These are phyloP conservation scores for Boletus subcaerulescens DNA, from an alignment of 768 basidiomycete genomes.

Conservation along the genomic window DNA sequence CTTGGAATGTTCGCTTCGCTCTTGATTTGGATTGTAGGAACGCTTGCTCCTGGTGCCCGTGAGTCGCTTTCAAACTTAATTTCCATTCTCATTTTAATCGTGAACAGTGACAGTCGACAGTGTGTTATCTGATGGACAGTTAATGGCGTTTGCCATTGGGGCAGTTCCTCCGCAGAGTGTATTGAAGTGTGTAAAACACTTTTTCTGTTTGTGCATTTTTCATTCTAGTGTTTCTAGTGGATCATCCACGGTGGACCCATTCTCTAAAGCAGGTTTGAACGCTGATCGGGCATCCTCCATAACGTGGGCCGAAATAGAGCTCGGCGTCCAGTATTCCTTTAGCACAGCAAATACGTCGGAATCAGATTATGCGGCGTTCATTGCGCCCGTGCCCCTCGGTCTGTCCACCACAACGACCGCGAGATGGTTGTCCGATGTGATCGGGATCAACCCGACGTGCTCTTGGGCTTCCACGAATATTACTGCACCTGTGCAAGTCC, in stretches of 20 bases:
- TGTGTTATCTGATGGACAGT: slow-evolving; percentile 19
- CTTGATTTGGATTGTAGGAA: slow-evolving; percentile 17
- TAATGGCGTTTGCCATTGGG: slow-evolving; percentile 25
- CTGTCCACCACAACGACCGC: slow-evolving; percentile 17
- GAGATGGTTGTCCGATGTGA: slow-evolving; percentile 30
- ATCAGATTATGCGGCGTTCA: slow-evolving; percentile 14
- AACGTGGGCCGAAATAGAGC: slow-evolving; percentile 25
- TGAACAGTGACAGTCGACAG: slow-evolving; percentile 20
- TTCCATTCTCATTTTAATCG: not conserved
- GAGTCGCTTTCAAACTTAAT: not conserved
- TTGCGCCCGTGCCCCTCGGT: slow-evolving; percentile 20
- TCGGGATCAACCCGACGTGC: slow-evolving; percentile 25
- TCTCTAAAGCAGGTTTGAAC: slow-evolving; percentile 5
- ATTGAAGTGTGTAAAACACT: slow-evolving; percentile 18
- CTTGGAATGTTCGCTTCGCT: slow-evolving; percentile 17
- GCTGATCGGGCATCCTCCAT: slow-evolving; percentile 19
- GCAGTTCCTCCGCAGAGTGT: slow-evolving; percentile 22
- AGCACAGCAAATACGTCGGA: slow-evolving; percentile 10
- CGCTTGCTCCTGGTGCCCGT: slow-evolving; percentile 27
- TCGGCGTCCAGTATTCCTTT: slow-evolving; percentile 26
- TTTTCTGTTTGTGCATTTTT: not conserved
- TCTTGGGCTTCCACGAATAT: slow-evolving; percentile 30
- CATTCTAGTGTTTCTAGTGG: slow-evolving; percentile 6
- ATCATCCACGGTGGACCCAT: not conserved
- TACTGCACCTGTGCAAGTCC: slow-evolving; percentile 9